phyloP scores from a whole-genome alignment of 306 rosid genomes.

The Hippophae rhamnoides region DNA sequence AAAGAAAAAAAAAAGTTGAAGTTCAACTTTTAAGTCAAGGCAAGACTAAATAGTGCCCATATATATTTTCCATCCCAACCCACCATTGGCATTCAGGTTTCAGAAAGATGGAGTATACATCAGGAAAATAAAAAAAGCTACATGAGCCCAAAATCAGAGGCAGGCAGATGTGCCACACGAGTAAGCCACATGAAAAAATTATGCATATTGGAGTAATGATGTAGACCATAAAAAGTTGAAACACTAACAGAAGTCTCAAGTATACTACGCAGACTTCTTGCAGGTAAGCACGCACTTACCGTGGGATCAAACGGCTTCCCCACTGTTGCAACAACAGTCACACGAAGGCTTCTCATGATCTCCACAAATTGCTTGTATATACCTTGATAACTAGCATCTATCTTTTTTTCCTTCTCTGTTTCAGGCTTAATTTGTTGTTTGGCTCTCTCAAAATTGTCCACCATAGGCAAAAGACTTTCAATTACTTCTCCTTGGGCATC shows the following conservation, averaged over 20 bases:
- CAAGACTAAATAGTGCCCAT: neutral
- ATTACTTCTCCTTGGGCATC: slow-evolving; percentile 59
- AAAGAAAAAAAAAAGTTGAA: too few species aligned
- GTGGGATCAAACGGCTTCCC: slow-evolving; percentile 87
- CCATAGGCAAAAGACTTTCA: slow-evolving; percentile 70
- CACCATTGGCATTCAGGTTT: neutral
- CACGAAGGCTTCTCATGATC: slow-evolving; percentile 57
- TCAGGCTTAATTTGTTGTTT: slow-evolving; percentile 52
- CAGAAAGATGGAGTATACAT: neutral
- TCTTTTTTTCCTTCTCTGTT: slow-evolving; percentile 71
- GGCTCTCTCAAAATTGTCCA: slow-evolving; percentile 77
- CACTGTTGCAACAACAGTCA: slow-evolving; percentile 59
- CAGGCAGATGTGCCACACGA: neutral
- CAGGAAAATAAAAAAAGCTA: neutral
- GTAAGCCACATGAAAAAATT: too few species aligned
- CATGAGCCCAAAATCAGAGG: neutral
- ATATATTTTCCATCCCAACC: neutral
- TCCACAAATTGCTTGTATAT: slow-evolving; percentile 94
- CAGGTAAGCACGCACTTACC: slow-evolving; percentile 35
- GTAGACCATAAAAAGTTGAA: too few species aligned
- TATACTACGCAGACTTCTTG: neutral
- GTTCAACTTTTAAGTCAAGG: neutral
- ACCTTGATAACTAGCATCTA: slow-evolving; percentile 80
- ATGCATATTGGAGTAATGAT: too few species aligned
- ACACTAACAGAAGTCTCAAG: too few species aligned